These are phyloP conservation scores for Paraconiothyrium sp. DNA, from an alignment of 2,329 filamentous ascomycete genomes.

Conservation along the genomic window DNA sequence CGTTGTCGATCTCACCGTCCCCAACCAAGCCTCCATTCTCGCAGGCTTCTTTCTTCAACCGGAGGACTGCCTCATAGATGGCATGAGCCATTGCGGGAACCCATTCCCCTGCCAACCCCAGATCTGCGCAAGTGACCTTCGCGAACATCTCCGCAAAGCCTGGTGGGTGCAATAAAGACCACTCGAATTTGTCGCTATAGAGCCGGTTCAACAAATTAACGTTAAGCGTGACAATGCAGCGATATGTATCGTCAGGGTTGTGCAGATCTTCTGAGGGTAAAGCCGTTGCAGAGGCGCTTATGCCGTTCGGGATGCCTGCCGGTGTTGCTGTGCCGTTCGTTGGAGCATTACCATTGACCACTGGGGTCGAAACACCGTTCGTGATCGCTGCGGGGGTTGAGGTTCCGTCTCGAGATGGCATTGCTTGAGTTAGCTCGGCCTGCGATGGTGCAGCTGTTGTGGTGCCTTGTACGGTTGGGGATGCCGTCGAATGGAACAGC, in stretches of 20 bases:
- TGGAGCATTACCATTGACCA: slow-evolving; percentile 57
- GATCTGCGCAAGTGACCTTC: slow-evolving; percentile 88
- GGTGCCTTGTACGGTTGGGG: slow-evolving; percentile 40
- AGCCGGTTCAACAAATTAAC: slow-evolving; percentile 91
- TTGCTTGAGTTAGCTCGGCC: slow-evolving; percentile 49
- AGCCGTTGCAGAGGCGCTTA: slow-evolving; percentile 76
- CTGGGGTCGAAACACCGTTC: slow-evolving; percentile 66
- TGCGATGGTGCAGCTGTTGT: slow-evolving; percentile 42
- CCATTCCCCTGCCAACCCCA: slow-evolving; percentile 92
- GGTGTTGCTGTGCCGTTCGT: slow-evolving; percentile 56
- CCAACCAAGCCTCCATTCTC: slow-evolving; percentile 87
- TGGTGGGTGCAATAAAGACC: slow-evolving; percentile 91
- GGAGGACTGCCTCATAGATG: slow-evolving; percentile 93
- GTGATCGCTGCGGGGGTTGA: slow-evolving; percentile 57
- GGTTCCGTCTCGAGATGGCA: slow-evolving; percentile 61
- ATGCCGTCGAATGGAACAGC: slow-evolving; percentile 74
- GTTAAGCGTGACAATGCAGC: slow-evolving; percentile 89
- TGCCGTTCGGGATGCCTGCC: slow-evolving; percentile 60
- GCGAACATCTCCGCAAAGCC: slow-evolving; percentile 94
- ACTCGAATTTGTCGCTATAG: slow-evolving; percentile 97
- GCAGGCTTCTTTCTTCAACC: slow-evolving; percentile 94
- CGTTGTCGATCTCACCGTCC: slow-evolving; percentile 83
- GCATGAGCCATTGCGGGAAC: slow-evolving; percentile 92
- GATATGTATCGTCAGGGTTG: slow-evolving; percentile 93
- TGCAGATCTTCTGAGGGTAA: slow-evolving; percentile 74